These are phyloP conservation scores for Bacidia rubella DNA, from an alignment of 495 filamentous ascomycete genomes.

Conservation along the genomic window DNA sequence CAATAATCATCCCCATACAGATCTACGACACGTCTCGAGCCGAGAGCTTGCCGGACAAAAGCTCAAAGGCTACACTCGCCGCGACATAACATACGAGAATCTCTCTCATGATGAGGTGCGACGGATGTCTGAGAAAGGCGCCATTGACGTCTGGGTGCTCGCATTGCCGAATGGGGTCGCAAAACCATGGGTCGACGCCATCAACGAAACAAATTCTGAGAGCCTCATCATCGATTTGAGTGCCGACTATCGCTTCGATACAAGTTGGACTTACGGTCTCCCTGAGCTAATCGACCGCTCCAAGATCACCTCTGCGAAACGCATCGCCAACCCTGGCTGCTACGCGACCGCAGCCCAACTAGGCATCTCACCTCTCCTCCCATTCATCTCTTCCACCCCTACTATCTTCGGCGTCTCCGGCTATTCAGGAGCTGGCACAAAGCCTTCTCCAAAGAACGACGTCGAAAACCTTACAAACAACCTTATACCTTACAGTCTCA, in stretches of 20 bases:
- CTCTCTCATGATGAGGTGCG: slow-evolving; percentile 79
- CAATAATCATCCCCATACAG: slow-evolving; percentile 85
- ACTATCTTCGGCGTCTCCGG: slow-evolving; percentile 88
- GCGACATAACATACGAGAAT: slow-evolving; percentile 89
- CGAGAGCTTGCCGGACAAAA: slow-evolving; percentile 85
- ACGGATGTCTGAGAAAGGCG: slow-evolving; percentile 77
- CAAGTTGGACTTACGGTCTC: slow-evolving; percentile 87
- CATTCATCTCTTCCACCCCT: slow-evolving; percentile 65
- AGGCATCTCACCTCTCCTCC: slow-evolving; percentile 71
- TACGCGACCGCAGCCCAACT: slow-evolving; percentile 95
- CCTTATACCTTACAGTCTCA: slow-evolving; percentile 84
- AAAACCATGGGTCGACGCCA: slow-evolving; percentile 88
- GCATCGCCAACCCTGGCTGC: slow-evolving; percentile 91
- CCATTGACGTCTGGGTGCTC: slow-evolving; percentile 98
- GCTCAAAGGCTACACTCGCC: slow-evolving; percentile 82
- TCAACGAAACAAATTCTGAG: slow-evolving; percentile 59
- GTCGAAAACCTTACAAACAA: slow-evolving; percentile 77
- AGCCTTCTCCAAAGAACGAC: slow-evolving; percentile 92
- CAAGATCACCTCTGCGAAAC: slow-evolving; percentile 66
- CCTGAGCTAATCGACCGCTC: slow-evolving; percentile 72
- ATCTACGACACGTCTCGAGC: slow-evolving; percentile 86
- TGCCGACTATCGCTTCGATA: slow-evolving; percentile 89
- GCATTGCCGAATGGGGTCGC: slow-evolving; percentile 94
- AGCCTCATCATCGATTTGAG: slow-evolving; percentile 86
- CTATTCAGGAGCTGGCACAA: slow-evolving; percentile 93